Evolutionary conservation across 257 asterid genomes (phyloP), one percentile per base, ranked within the genome.

Genomic region (Gardenia jasminoides): DNA sequence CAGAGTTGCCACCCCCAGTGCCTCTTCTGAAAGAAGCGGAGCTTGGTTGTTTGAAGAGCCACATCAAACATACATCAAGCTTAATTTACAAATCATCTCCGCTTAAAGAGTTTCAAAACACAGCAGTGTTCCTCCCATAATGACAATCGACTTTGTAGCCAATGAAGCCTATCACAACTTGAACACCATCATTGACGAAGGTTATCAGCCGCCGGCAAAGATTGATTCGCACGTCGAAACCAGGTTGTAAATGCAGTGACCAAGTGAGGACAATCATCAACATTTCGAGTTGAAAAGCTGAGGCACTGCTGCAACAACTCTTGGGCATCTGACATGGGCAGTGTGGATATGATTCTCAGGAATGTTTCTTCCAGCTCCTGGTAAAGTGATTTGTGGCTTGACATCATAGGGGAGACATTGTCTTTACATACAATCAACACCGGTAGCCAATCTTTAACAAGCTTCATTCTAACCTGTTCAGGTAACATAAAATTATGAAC

Each of bases 371-470:
- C 99, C 82, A 95, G 90, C 79, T 95, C 99, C 67, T 78, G 83
- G 78, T 79, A 89, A 44, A 92, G 85, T 10, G 90, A n/a, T 85
- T 83, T 89, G 33, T 85, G 88, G 83, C 81, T 87, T 31, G 96
- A 78, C 76, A 91, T 87, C 85, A 88, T 76, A 7, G 86, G 80
- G 4, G 97, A 80, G 33, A 79, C 85, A 36, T 82, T 85, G 74
- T 92, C 99, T 83, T 85, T 92, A 91, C 98, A 93, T 12, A 84
- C 80, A 22, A 92, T 90, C 86, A 95, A 76, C 87, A 95, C 97
- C 0, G 99, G 99, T 36, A 95, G 97, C 98, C 99, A 95, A 70
- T 92, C 89, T 77, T 85, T 87, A 67, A 93, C 99, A 10, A 95
- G 93, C 90, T 88, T 91, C 97, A 84, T 88, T 76, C 98, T 88